Percentiles rank a stretch among this genome's conserved stretches.
phyloP scores from a whole-genome alignment of 441 rosid species.

The Populus hybrid region DNA sequence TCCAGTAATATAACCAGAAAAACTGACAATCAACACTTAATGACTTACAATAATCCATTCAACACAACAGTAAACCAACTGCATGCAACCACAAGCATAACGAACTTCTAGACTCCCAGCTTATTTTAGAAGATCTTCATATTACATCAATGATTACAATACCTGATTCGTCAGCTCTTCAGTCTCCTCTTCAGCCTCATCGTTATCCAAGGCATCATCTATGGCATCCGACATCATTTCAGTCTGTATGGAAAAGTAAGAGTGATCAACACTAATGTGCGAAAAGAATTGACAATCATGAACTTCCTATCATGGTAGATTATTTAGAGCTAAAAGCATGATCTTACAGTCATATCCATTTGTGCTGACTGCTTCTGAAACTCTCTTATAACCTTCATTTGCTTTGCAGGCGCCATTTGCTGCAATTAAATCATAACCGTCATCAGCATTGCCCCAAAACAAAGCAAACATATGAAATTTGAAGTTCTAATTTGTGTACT shows the following conservation, averaged over 20 bases:
- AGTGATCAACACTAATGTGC: constrained; percentile 17
- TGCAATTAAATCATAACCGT: constrained; percentile 30
- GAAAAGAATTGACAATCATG: constrained; percentile 4
- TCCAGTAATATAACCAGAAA: constrained; percentile 1
- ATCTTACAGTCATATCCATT: constrained; percentile 94
- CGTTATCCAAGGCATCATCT: constrained; percentile 83
- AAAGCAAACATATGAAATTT: not conserved
- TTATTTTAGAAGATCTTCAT: not conserved
- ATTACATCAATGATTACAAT: not conserved
- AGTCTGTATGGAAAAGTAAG: constrained; percentile 46
- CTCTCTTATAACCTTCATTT: constrained; percentile 67
- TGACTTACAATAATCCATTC: not conserved
- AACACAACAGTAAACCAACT: not conserved
- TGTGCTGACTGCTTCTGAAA: constrained; percentile 91
- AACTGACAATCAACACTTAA: not conserved
- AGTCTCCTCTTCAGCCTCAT: constrained; percentile 93
- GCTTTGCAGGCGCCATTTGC: constrained; percentile 93
- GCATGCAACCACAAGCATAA: not conserved
- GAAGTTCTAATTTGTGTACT: not conserved
- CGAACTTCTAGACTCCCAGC: not conserved
- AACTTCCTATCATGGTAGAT: not conserved
- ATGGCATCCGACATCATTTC: constrained; percentile 97
- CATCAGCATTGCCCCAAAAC: not conserved
- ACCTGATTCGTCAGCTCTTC: constrained; percentile 97
- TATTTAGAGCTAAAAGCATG: constrained; percentile 11